Evolutionary conservation across 1,139 yeast genomes (phyloP), one percentile per base, ranked within the genome.

Genomic region (Yamadazyma blattariae): DNA sequence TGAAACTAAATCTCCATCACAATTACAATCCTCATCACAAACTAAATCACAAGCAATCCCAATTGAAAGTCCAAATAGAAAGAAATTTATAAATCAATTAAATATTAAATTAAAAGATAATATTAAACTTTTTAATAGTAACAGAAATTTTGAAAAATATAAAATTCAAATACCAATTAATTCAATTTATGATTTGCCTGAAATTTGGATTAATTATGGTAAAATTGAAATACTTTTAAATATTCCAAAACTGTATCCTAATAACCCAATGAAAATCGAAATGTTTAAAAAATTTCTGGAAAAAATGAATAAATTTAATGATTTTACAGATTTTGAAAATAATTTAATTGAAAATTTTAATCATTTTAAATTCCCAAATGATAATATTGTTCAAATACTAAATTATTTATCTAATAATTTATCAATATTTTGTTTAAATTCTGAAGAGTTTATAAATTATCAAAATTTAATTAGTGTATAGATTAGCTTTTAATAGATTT

Each of bases 381-480:
- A 41, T 4, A 52, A 43, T 38, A 44, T 64, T 16, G 50, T 61
- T 12, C 45, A 46, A 10, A 45, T 47, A 10, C 39, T 64, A 29
- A 65, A 64, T 41, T 61, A 60, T 48, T 39, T 65, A 17, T 46
- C 53, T 5, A 61, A 61, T 33, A 53, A 63, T 36, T 38, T 63
- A 30, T 54, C 51, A 2, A 36, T 40, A 12, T 60, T 62, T 36
- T 49, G 61, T 33, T 35, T 48, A 23, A 41, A 39, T 5, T 37
- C 36, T 7, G 32, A 33, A 1, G 52, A 45, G 14, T 60, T 54
- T 34, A 28, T 34, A 5, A 17, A 23, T 9, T 46, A 46, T 32
- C 34, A 33, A 9, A 21, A 25, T 9, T 31, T 43, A 5, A n/a
- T 10, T 29, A 21, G 27, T 17, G 5, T n/a, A n/a, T n/a, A n/a